Percentiles rank a stretch among this genome's conserved stretches.
Evolutionary conservation across 169 alveolate genomes (phyloP).

Genomic region (Eimeria necatrix): DNA sequence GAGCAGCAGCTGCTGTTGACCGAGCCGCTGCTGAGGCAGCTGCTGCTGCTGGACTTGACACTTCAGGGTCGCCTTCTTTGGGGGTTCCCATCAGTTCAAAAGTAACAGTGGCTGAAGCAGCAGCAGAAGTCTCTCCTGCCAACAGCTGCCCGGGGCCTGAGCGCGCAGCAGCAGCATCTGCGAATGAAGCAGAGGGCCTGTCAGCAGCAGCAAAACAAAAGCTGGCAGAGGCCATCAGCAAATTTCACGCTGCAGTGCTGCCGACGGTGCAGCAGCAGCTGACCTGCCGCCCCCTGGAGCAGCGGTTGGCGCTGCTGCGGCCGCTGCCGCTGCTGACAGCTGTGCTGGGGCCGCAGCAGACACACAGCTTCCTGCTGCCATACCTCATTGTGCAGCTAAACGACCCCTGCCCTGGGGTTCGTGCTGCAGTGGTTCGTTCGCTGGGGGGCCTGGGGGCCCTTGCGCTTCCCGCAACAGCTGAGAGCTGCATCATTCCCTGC

Average conservation of each 20-base stretch:
- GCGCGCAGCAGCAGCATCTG: conserved; percentile 44
- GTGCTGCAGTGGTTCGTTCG: conserved; percentile 69
- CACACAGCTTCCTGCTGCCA: conserved; percentile 78
- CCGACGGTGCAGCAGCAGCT: conserved; percentile 74
- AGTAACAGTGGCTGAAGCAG: background rate
- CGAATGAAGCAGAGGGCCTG: background rate
- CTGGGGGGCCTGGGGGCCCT: conserved; percentile 61
- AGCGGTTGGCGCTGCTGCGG: conserved; percentile 76
- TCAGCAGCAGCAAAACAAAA: background rate
- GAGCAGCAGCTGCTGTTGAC: background rate
- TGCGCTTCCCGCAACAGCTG: conserved; percentile 43
- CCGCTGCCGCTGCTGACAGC: conserved; percentile 39
- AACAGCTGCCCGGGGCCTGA: background rate
- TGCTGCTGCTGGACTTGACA: background rate
- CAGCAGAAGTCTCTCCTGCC: background rate
- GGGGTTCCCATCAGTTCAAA: background rate
- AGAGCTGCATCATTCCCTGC: conserved; percentile 76
- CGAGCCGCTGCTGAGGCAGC: conserved; percentile 5
- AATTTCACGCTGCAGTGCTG: conserved; percentile 65
- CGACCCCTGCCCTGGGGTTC: conserved; percentile 70
- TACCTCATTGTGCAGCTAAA: conserved; percentile 72
- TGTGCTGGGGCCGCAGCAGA: conserved; percentile 68
- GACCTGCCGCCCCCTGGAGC: conserved; percentile 10
- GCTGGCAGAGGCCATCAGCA: background rate
- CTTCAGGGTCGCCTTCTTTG: background rate